These are phyloP conservation scores for Penicillium capsulatum DNA, from an alignment of 2,329 filamentous ascomycete genomes.

Conservation along the genomic window DNA sequence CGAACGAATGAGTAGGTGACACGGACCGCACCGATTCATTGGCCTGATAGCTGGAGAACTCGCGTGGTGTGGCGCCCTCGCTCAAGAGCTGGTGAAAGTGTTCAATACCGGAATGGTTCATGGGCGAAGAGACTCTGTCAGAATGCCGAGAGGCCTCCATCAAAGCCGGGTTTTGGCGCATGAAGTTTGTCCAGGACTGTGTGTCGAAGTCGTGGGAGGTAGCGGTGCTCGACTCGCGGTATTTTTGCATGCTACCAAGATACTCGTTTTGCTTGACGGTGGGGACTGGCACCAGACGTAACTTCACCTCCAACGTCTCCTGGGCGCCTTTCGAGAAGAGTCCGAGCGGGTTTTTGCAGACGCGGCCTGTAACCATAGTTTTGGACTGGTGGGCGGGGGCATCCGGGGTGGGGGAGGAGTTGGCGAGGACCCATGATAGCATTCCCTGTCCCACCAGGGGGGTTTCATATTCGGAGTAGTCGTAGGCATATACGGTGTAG, in stretches of 20 bases:
- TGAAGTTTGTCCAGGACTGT: constrained; percentile 72
- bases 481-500: constrained; percentile 95
- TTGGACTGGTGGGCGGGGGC: constrained; percentile 58
- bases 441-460: constrained; percentile 94
- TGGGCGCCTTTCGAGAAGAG: constrained; percentile 74
- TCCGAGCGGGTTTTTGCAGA: constrained; percentile 79
- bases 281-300: constrained; percentile 76
- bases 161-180: constrained; percentile 63
- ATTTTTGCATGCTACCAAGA: constrained; percentile 57
- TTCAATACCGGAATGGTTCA: constrained; percentile 43
- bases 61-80: constrained; percentile 42
- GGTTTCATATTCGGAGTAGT: constrained; percentile 91
- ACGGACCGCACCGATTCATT: constrained; percentile 33
- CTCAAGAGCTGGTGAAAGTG: constrained; percentile 44
- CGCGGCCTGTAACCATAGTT: constrained; percentile 74
- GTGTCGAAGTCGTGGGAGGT: constrained; percentile 62
- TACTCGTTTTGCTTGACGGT: constrained; percentile 60
- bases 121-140: constrained; percentile 30
- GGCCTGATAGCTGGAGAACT: constrained; percentile 30
- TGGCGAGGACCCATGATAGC: constrained; percentile 75
- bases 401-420: constrained; percentile 54
- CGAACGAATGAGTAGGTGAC: constrained; percentile 38
- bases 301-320: constrained; percentile 88
- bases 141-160: constrained; percentile 24
- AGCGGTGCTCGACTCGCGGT: constrained; percentile 55